phyloP scores from a whole-genome alignment of 352 stramenopile genomes.

The Pythium rishiriense region DNA sequence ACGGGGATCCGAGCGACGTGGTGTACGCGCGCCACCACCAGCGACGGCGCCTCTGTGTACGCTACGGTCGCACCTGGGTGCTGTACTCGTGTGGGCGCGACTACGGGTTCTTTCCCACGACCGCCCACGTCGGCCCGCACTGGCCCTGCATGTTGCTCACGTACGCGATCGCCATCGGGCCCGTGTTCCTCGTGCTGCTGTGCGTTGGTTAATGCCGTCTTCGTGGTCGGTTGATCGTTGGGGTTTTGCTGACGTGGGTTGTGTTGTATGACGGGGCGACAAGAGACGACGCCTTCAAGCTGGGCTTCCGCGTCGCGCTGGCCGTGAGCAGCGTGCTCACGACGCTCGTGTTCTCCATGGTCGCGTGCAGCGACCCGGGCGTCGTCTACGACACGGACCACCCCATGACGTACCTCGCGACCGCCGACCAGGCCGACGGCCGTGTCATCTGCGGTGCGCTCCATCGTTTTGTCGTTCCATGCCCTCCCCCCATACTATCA shows the following conservation, averaged over 20 bases:
- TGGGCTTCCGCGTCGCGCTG: slow-evolving; percentile 49
- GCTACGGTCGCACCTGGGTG: slow-evolving; percentile 59
- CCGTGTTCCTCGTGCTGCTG: slow-evolving; percentile 54
- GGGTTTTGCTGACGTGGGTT: neutral
- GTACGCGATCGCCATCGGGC: slow-evolving; percentile 62
- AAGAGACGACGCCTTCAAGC: slow-evolving; percentile 39
- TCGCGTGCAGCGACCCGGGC: slow-evolving; percentile 76
- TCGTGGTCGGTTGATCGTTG: neutral
- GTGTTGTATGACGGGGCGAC: neutral
- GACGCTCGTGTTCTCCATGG: slow-evolving; percentile 70
- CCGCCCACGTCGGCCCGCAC: slow-evolving; percentile 69
- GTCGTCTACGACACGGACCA: slow-evolving; percentile 59
- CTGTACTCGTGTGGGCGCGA: slow-evolving; percentile 47
- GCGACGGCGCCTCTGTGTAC: slow-evolving; percentile 25
- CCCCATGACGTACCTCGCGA: slow-evolving; percentile 28
- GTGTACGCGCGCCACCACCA: slow-evolving; percentile 21
- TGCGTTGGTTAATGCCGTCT: slow-evolving; percentile 21
- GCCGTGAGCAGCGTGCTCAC: slow-evolving; percentile 54
- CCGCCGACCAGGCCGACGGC: slow-evolving; percentile 35
- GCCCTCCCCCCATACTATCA: neutral
- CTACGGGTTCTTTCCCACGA: slow-evolving; percentile 63
- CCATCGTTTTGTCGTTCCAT: neutral
- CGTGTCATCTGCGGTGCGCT: slow-evolving; percentile 70
- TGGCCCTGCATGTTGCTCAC: slow-evolving; percentile 76
- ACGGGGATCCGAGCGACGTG: slow-evolving; percentile 8